Evolutionary conservation across 768 basidiomycete genomes (phyloP), one percentile per base, ranked within the genome.

Genomic region (Agrocybe praecox): DNA sequence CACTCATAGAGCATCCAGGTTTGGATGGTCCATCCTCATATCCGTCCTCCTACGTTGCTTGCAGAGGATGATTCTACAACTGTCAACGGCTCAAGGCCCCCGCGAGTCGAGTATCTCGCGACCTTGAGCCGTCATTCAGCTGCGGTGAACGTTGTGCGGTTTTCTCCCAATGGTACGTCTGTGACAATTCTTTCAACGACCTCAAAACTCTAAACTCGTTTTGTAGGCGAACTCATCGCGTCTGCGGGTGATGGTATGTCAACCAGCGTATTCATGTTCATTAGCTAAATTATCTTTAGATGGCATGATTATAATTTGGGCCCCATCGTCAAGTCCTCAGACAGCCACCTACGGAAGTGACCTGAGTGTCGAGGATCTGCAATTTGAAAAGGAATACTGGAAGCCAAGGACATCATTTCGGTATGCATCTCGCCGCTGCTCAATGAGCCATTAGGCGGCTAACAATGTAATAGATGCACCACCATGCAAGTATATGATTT

Each of bases 291-390:
- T 58, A 14, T 56, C n/a, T 32, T 19, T 65, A 97, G 96, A 99
- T 75, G 97, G 97, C 12, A 95, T 96, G 88, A 88, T 99, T 58
- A 92, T 98, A 48, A 85, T 99, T 15, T 99, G 97, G 97, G 87
- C 91, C 0, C 92, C 86, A 9, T 88, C 90, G 3, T 82, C 86
- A 21, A 85, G 81, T 29, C 88, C 93, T 0, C 86, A 88, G 52
- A 72, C 84, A 2, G 80, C 76, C 43, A 83, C 85, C 14, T 96
- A 93, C 69, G 94, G 94, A n/a, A 90, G 87, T 63, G 93, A 94
- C 67, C 75, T 88, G 46, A 83, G 75, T 49, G 72, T 84, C 0
- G 94, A 94, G 56, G 95, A 97, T 60, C 60, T 89, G 24, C 89
- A 89, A 67, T 85, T 88, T 61, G 96, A 97, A 72, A 96, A 94